Evolutionary conservation across 2,329 filamentous ascomycete species (phyloP), one percentile per base, ranked within the genome.

Genomic region (Apiospora saccharicola): DNA sequence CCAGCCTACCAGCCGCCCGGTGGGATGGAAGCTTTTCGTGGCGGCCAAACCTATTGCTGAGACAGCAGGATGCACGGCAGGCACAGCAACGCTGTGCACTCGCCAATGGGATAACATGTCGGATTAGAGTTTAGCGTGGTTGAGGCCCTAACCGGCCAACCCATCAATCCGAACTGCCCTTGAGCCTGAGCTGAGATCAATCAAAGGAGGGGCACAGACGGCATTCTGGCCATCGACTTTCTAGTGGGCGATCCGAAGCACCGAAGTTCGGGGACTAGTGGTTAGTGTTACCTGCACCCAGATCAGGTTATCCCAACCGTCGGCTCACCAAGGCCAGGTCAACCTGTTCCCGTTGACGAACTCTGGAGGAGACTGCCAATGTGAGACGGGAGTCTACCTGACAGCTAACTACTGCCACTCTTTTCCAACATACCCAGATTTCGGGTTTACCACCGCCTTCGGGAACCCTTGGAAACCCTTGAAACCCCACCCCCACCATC

Each of bases 101-200:
- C 53, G 14, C 30, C 30, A 37, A 61, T 61, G 19, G 70, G 71
- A 49, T 72, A 70, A 43, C 67, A 57, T 72, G 53, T 69, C 67
- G 34, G 24, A 70, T 69, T 64, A 72, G 43, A 70, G 71, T 72
- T 70, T 70, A 72, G 71, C 46, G n/a, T 46, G 53, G 53, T 16
- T 57, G 26, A 34, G 24, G 16, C 51, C 51, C 51, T 57, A 37
- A 37, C 53, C 53, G 30, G 34, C 8, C 53, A 57, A 57, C 8
- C 53, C 30, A 57, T n/a, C n/a, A n/a, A 49, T 53, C 30, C 34
- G 51, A 19, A 47, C 22, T 51, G 37, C 37, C 37, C 37, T 41
- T 41, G 37, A 41, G 37, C 37, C 37, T 41, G 37, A 41, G 37
- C 37, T 41, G 37, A 41, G 22, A 51, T 51, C 47, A 24, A 51